Base-by-base conservation (phyloP, 164 flowering plant genomes). In the Chimonanthus praecox region DNA sequence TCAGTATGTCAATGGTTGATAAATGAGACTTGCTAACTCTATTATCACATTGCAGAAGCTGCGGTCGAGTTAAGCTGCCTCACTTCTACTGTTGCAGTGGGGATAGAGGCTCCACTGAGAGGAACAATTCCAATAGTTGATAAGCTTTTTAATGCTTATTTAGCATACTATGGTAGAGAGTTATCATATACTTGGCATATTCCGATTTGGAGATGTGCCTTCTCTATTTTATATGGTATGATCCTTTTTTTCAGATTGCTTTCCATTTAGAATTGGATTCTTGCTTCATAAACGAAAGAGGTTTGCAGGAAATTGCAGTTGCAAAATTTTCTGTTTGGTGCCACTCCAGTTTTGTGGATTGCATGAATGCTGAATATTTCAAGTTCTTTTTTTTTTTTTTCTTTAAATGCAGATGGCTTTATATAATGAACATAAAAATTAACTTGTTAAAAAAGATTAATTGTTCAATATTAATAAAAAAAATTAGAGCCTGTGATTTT, bases 31-130 rank as follows among this genome's bases (percentile, higher is more conserved):
- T 66, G 6, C 69, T 66, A 46, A 66, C 49, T 43, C 9, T 11
- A 16, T 5, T 70, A n/a, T 15, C 51, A 20, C n/a, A 3, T 68
- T 83, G 72, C 88, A 94, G 98, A 91, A 70, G 79, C 18, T 94
- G 98, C 49, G 97, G 97, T 48, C 78, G 86, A 64, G 94, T 89
- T 48, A 94, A 92, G 88, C 81, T 92, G 78, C 98, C 96, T 20
- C 98, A 94, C 73, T 94, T 89, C 86, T 92, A 74, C 78, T 94
- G 97, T 81, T 90, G 97, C 88, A 85, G 98, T 47, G 73, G 67
- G 67, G 73, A 71, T 45, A n/a, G 54, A 60, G 73, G 73, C 49
- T 58, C 73, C 71, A 50, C 21, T 48, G 43, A 69, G 49, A 49
- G 71, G 58, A 69, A 48, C 47, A 21, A 69, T 48, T 21, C 54